These are phyloP conservation scores for Epichloe scottii DNA, from an alignment of 2,329 filamentous ascomycete genomes.

Conservation along the genomic window DNA sequence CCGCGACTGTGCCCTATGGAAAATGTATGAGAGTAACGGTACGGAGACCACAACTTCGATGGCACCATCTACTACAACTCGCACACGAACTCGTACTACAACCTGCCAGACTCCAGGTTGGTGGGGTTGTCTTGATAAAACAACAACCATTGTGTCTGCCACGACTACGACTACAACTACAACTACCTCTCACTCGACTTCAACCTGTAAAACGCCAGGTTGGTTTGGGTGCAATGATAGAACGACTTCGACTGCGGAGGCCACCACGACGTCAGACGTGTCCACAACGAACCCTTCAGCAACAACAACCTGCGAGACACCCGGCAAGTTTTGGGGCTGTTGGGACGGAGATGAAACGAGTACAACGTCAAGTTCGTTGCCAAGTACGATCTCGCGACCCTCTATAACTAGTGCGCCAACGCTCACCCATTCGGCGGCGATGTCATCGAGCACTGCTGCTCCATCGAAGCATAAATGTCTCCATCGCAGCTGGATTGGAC, in stretches of 20 bases:
- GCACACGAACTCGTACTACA: slow-evolving; percentile 65
- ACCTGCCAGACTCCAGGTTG: slow-evolving; percentile 88
- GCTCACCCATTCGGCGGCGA: slow-evolving; percentile 14
- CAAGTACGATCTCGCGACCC: slow-evolving; percentile 6
- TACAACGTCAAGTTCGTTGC: slow-evolving; percentile 8
- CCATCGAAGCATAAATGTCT: slow-evolving; percentile 20
- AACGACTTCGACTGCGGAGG: slow-evolving; percentile 19
- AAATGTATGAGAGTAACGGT: slow-evolving; percentile 86
- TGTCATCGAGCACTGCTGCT: slow-evolving; percentile 14
- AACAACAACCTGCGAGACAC: slow-evolving; percentile 33
- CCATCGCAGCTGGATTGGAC: slow-evolving; percentile 27
- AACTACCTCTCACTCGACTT: slow-evolving; percentile 30
- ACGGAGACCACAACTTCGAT: slow-evolving; percentile 60
- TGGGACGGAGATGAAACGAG: slow-evolving; percentile 26
- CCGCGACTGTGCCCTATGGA: slow-evolving; percentile 85
- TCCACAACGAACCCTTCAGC: slow-evolving; percentile 15
- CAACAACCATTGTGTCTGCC: slow-evolving; percentile 33
- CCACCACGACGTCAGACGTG: slow-evolving; percentile 17
- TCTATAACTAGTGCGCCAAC: slow-evolving; percentile 20
- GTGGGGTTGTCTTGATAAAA: slow-evolving; percentile 70
- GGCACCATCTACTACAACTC: slow-evolving; percentile 40
- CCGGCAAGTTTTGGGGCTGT: slow-evolving; percentile 46
- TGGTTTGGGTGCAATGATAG: slow-evolving; percentile 54
- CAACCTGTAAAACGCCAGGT: slow-evolving; percentile 48
- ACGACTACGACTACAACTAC: slow-evolving; percentile 26